Evolutionary conservation across 2,329 filamentous ascomycete species (phyloP).

Genomic region (Fusarium paranaense): DNA sequence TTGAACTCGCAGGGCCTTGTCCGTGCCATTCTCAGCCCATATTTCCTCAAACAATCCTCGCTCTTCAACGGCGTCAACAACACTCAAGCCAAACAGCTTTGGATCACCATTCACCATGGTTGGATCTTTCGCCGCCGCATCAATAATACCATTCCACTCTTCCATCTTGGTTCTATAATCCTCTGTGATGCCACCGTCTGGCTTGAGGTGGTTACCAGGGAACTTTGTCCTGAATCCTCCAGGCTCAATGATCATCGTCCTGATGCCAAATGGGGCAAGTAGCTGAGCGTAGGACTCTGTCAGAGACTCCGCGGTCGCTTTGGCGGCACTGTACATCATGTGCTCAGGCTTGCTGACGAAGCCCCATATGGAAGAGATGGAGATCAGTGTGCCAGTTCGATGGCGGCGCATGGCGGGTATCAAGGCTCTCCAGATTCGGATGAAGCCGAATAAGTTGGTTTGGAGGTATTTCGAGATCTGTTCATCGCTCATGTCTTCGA

Average conservation of each 20-base stretch:
- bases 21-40: background rate
- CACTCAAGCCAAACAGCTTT: background rate
- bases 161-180: slow-evolving; percentile 1
- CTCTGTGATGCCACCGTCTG: slow-evolving; percentile 1
- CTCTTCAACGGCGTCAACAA: background rate
- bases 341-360: slow-evolving; percentile 12
- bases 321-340: slow-evolving; percentile 19
- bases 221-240: slow-evolving; percentile 18
- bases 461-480: slow-evolving; percentile 8
- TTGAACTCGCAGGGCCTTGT: background rate
- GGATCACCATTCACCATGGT: slow-evolving; percentile 13
- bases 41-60: background rate
- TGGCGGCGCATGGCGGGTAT: slow-evolving; percentile 7
- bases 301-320: slow-evolving; percentile 6
- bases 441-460: slow-evolving; percentile 13
- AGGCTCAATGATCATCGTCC: slow-evolving; percentile 18
- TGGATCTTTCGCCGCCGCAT: background rate
- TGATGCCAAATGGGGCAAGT: slow-evolving; percentile 7
- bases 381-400: background rate
- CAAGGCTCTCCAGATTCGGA: slow-evolving; percentile 14
- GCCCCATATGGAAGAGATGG: slow-evolving; percentile 13
- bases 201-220: slow-evolving; percentile 1
- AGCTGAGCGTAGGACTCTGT: slow-evolving; percentile 15
- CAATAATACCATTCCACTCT: slow-evolving; percentile 9
- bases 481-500: slow-evolving; percentile 14